Percentiles rank a stretch among this genome's conserved stretches.
phyloP scores from a whole-genome alignment of 1,284 basidiomycete genomes.

The Paramarasmius palmivorus region DNA sequence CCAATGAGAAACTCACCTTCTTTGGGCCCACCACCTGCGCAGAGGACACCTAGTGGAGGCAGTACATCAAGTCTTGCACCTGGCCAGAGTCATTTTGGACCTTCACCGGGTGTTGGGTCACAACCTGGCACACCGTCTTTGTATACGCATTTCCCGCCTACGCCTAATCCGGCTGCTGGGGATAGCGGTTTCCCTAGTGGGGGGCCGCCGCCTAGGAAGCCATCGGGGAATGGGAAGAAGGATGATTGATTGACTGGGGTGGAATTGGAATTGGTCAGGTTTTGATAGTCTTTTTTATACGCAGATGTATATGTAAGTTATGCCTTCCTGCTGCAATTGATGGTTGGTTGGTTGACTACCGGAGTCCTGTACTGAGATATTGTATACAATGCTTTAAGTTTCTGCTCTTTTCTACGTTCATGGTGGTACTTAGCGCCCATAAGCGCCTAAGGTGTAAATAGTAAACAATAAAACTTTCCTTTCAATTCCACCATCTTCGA shows the following conservation, averaged over 20 bases:
- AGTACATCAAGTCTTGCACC: not conserved
- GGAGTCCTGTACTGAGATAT: no score
- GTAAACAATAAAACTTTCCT: no score
- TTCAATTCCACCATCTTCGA: no score
- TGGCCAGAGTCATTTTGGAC: conserved; percentile 2
- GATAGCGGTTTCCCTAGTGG: conserved; percentile 26
- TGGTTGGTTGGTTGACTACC: no score
- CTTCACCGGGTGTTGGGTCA: conserved; percentile 19
- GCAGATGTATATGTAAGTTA: not conserved
- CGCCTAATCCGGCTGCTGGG: conserved; percentile 34
- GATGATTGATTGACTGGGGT: conserved; percentile 35
- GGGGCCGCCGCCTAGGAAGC: conserved; percentile 29
- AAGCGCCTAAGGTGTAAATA: no score
- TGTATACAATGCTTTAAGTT: no score
- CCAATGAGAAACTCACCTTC: conserved; percentile 7
- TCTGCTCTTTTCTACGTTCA: no score
- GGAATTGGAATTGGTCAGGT: not conserved
- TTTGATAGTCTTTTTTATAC: not conserved
- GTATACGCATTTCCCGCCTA: conserved; percentile 37
- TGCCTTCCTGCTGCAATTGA: no score
- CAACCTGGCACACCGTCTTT: conserved; percentile 24
- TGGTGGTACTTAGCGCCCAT: no score
- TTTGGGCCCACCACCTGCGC: not conserved
- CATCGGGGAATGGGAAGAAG: conserved; percentile 34
- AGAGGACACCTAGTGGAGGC: not conserved